Percentiles rank a stretch among this genome's conserved stretches.
Evolutionary conservation across 176 grass and related monocot species (phyloP).

Genomic region (Oryza officinalis): DNA sequence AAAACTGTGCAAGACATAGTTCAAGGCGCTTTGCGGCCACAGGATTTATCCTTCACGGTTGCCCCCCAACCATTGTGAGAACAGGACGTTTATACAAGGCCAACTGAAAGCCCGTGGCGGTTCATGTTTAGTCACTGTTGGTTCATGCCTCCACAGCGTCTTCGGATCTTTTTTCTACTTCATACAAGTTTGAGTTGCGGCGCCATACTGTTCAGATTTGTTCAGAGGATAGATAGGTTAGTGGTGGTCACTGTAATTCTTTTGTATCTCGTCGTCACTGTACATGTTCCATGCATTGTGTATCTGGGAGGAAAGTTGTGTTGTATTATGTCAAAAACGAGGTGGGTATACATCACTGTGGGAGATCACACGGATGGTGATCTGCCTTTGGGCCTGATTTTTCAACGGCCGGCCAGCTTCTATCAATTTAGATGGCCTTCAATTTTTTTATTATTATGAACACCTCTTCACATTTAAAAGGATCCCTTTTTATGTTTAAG

Average conservation of each 20-base stretch:
- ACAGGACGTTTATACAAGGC: slow-evolving; percentile 11
- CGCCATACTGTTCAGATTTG: slow-evolving; percentile 45
- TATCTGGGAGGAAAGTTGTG: slow-evolving; percentile 34
- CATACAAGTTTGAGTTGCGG: slow-evolving; percentile 55
- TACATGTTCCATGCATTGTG: slow-evolving; percentile 50
- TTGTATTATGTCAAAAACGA: slow-evolving; percentile 38
- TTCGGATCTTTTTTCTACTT: slow-evolving; percentile 19
- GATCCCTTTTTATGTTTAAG: background rate
- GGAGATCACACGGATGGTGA: slow-evolving; percentile 6
- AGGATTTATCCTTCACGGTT: slow-evolving; percentile 60
- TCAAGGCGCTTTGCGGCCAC: slow-evolving; percentile 87
- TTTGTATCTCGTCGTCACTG: slow-evolving; percentile 30
- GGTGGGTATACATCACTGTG: slow-evolving; percentile 43
- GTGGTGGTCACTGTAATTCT: slow-evolving; percentile 47
- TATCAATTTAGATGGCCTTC: slow-evolving; percentile 40
- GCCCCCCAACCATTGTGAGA: slow-evolving; percentile 27
- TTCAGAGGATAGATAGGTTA: slow-evolving; percentile 58
- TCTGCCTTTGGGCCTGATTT: slow-evolving; percentile 45
- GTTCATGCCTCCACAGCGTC: slow-evolving; percentile 31
- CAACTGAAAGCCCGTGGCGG: background rate
- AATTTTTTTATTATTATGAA: slow-evolving; percentile 45
- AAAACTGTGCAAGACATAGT: slow-evolving; percentile 87
- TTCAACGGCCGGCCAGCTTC: slow-evolving; percentile 39
- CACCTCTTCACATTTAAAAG: background rate
- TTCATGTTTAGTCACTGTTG: slow-evolving; percentile 19